Percentiles rank a stretch among this genome's conserved stretches.
Conservation (phyloP, 345 rosid genomes). For the Toxicodendron radicans region DNA sequence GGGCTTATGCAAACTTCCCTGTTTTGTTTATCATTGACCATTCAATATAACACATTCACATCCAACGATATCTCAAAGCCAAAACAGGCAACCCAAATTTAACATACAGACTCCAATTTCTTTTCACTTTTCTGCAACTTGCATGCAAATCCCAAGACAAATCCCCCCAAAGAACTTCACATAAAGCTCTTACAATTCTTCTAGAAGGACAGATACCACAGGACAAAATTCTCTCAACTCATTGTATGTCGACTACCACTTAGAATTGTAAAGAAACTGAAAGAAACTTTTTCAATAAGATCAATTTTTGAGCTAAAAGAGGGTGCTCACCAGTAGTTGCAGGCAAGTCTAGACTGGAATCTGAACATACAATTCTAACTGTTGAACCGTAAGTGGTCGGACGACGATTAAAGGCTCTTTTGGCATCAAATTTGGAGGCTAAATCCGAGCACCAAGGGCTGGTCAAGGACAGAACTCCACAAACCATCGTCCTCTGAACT, state of each 20-base stretch:
- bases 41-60: not conserved
- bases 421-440: conserved; percentile 16
- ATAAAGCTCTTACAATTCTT: conserved; percentile 6
- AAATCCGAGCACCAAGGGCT: conserved; percentile 23
- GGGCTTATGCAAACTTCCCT: not conserved
- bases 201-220: too few species aligned
- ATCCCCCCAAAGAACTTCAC: conserved; percentile 1
- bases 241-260: not conserved
- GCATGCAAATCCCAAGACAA: not conserved
- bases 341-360: conserved; percentile 25
- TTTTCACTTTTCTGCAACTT: conserved; percentile 5
- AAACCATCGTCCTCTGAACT: conserved; percentile 27
- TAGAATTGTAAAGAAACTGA: not conserved
- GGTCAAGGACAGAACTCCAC: conserved; percentile 21
- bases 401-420: conserved; percentile 4
- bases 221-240: not conserved
- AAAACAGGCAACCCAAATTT: not conserved
- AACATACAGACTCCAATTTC: not conserved
- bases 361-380: conserved; percentile 30
- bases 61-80: not conserved
- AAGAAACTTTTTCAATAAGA: too few species aligned
- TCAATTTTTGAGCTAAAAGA: too few species aligned
- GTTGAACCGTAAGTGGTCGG: not conserved
- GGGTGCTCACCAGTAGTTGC: conserved; percentile 22
- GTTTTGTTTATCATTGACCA: not conserved